phyloP scores from a whole-genome alignment of 257 asterid genomes.

The Lantana camara region DNA sequence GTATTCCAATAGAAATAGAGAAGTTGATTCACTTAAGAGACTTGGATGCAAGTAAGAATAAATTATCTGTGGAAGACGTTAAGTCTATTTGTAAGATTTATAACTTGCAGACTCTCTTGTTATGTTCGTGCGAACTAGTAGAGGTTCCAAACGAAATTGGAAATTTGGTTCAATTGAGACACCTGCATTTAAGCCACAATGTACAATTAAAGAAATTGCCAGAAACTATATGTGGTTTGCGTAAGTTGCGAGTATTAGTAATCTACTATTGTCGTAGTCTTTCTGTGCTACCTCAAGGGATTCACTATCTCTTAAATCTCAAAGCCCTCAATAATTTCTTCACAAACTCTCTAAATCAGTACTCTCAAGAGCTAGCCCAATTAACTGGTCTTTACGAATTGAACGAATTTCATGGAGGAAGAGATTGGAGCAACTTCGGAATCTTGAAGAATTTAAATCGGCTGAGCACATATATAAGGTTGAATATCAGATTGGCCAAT shows the following conservation, averaged over 20 bases:
- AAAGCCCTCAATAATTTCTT: background rate
- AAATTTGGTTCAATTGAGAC: no score
- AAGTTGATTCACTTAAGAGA: no score
- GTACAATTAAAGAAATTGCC: no score
- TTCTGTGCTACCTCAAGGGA: background rate
- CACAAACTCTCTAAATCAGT: no score
- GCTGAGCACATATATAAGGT: background rate
- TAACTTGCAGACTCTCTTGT: no score
- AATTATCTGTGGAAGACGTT: no score
- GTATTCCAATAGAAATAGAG: background rate
- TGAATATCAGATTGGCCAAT: background rate
- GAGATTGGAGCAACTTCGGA: background rate
- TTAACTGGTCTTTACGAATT: slow-evolving; percentile 14
- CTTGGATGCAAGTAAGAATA: no score
- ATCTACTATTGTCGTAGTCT: background rate
- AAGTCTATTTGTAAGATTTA: no score
- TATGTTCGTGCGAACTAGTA: no score
- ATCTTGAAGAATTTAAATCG: slow-evolving; percentile 9
- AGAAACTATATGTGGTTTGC: no score
- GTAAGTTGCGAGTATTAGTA: slow-evolving; percentile 10
- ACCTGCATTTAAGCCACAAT: no score
- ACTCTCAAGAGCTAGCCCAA: background rate
- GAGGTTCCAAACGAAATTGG: no score
- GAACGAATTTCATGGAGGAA: background rate
- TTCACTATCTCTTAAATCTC: slow-evolving; percentile 9